phyloP scores from a whole-genome alignment of 768 basidiomycete species.

The Boletus pseudopeckii region DNA sequence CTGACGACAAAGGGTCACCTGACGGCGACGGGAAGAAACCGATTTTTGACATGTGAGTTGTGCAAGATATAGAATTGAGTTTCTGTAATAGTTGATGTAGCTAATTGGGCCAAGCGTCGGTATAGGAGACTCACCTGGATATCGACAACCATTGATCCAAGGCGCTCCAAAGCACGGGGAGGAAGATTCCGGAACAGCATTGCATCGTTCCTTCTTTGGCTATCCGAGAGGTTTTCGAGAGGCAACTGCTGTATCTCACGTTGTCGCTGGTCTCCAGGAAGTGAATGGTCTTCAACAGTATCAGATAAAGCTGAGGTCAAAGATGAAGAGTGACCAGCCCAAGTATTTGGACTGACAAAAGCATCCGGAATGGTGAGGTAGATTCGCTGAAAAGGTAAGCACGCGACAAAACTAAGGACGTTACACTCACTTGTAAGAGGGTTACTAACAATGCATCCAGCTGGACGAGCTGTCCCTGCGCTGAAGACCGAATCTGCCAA shows the following conservation, averaged over 20 bases:
- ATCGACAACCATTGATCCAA: constrained; percentile 59
- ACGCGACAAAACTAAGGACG: neutral
- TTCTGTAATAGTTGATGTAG: constrained; percentile 41
- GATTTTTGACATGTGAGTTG: constrained; percentile 56
- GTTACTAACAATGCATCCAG: constrained; percentile 52
- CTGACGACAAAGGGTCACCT: constrained; percentile 31
- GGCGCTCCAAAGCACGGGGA: constrained; percentile 52
- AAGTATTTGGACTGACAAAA: constrained; percentile 69
- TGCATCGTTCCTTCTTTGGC: constrained; percentile 75
- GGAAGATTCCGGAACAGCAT: constrained; percentile 71
- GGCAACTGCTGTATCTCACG: constrained; percentile 48
- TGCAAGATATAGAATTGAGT: constrained; percentile 73
- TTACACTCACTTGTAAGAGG: constrained; percentile 54
- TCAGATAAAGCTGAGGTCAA: constrained; percentile 40
- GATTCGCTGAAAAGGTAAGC: constrained; percentile 45
- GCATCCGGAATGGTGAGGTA: constrained; percentile 72
- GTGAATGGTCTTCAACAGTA: constrained; percentile 28
- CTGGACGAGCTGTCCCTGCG: constrained; percentile 52
- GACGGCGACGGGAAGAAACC: constrained; percentile 53
- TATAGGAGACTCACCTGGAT: constrained; percentile 38
- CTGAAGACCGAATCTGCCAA: constrained; percentile 52
- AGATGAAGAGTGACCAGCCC: constrained; percentile 51
- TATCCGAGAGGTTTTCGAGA: constrained; percentile 59
- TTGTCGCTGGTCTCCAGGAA: constrained; percentile 28
- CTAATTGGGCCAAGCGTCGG: neutral